Evolutionary conservation across 257 asterid species (phyloP).

Genomic region (Solanum neorickii): DNA sequence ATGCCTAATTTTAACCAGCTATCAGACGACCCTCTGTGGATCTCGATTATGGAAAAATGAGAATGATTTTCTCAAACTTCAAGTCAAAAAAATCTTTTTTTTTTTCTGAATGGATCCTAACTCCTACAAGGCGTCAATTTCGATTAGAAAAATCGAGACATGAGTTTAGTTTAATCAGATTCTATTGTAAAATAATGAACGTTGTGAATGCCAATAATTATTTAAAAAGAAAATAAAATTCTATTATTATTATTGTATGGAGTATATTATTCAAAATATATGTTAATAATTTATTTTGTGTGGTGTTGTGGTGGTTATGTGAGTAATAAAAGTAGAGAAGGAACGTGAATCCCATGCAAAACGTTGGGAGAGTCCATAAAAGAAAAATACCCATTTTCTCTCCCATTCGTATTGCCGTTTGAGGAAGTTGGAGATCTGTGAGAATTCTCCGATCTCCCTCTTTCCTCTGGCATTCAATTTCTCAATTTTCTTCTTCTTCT

Average conservation of each 20-base stretch:
- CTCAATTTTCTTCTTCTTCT: neutral
- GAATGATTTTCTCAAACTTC: neutral
- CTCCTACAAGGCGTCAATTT: neutral
- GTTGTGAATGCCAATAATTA: neutral
- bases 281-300: neutral
- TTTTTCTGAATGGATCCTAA: too few relatives aligned
- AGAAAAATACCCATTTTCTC: neutral
- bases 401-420: neutral
- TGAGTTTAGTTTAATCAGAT: too few relatives aligned
- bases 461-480: neutral
- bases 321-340: neutral
- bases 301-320: neutral
- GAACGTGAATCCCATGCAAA: constrained; percentile 4
- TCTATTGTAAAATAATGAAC: neutral
- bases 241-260: neutral
- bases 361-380: neutral
- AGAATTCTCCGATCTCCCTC: constrained; percentile 6
- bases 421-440: constrained; percentile 13
- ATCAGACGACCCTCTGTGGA: neutral
- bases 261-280: neutral
- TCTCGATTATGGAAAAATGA: neutral
- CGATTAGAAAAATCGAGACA: neutral
- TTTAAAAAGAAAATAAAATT: too few relatives aligned
- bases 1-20: too few relatives aligned
- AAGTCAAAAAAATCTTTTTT: neutral